Percentiles rank a stretch among this genome's conserved stretches.
These are phyloP conservation scores for Yamadazyma diospyri DNA, from an alignment of 1,139 yeast genomes.

Conservation along the genomic window DNA sequence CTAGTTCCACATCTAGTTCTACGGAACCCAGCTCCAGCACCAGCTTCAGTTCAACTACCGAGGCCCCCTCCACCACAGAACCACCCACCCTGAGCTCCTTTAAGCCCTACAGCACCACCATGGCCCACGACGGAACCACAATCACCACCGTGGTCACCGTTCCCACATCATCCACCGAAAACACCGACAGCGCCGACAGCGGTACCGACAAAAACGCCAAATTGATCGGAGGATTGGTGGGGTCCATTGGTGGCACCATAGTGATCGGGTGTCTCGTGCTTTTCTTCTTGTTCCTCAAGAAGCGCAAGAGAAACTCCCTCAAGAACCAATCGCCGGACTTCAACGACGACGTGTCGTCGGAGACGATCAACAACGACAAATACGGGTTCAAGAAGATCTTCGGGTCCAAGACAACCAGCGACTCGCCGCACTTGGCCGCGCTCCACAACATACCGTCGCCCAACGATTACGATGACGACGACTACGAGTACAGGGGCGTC, in stretches of 20 bases:
- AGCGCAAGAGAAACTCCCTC: conserved; percentile 25
- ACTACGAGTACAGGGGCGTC: conserved; percentile 46
- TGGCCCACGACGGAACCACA: conserved; percentile 33
- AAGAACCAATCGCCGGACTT: conserved; percentile 48
- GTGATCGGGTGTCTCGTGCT: conserved; percentile 38
- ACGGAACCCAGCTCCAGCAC: background rate
- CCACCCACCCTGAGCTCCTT: conserved; percentile 1
- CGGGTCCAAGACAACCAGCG: conserved; percentile 21
- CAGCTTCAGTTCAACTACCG: background rate
- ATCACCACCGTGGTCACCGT: conserved; percentile 40
- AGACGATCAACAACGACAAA: conserved; percentile 12
- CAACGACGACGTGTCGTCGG: conserved; percentile 23
- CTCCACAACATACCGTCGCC: conserved; percentile 12
- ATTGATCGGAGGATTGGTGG: conserved; percentile 46
- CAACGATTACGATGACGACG: conserved; percentile 22
- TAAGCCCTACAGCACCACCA: conserved; percentile 24
- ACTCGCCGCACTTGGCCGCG: conserved; percentile 9
- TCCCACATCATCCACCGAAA: conserved; percentile 28
- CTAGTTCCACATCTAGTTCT: conserved; percentile 4
- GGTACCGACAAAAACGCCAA: conserved; percentile 29
- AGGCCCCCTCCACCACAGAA: background rate
- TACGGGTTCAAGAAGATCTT: conserved; percentile 31
- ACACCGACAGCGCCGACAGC: conserved; percentile 6
- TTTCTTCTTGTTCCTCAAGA: conserved; percentile 34
- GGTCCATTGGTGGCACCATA: conserved; percentile 46